phyloP scores from a whole-genome alignment of 352 stramenopile genomes.

The Globisporangium iwayamae region DNA sequence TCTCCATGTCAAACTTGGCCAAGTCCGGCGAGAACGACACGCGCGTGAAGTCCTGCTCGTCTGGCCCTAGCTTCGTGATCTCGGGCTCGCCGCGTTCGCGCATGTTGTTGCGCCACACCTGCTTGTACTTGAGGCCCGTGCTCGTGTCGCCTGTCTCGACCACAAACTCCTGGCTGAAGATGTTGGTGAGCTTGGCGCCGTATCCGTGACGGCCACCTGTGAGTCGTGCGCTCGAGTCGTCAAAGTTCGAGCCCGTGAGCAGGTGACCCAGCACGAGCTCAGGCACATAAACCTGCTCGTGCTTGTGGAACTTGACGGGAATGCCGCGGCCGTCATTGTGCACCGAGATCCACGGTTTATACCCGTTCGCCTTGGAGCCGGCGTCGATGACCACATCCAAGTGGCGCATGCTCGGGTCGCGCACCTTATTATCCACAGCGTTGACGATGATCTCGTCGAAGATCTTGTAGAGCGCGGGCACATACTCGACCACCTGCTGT shows the following conservation, averaged over 20 bases:
- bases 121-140: constrained; percentile 74
- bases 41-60: constrained; percentile 93
- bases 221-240: constrained; percentile 96
- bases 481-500: constrained; percentile 74
- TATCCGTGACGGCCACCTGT: constrained; percentile 96
- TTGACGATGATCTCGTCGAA: constrained; percentile 99
- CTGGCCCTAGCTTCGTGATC: constrained; percentile 73
- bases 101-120: constrained; percentile 98
- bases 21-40: constrained; percentile 98
- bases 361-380: constrained; percentile 51
- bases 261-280: constrained; percentile 99
- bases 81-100: constrained; percentile 81
- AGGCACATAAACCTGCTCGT: constrained; percentile 96
- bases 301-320: constrained; percentile 95
- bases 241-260: constrained; percentile 99
- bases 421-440: constrained; percentile 94
- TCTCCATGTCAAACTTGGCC: constrained; percentile 94
- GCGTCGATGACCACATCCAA: constrained; percentile 73
- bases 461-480: constrained; percentile 96
- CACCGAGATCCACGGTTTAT: constrained; percentile 91
- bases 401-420: constrained; percentile 70
- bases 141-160: constrained; percentile 97
- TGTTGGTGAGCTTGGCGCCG: constrained; percentile 98
- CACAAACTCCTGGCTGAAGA: constrained; percentile 98
- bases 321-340: constrained; percentile 98